These are phyloP conservation scores for Cylindrotheca closterium DNA, from an alignment of 108 stramenopile genomes.

Conservation along the genomic window DNA sequence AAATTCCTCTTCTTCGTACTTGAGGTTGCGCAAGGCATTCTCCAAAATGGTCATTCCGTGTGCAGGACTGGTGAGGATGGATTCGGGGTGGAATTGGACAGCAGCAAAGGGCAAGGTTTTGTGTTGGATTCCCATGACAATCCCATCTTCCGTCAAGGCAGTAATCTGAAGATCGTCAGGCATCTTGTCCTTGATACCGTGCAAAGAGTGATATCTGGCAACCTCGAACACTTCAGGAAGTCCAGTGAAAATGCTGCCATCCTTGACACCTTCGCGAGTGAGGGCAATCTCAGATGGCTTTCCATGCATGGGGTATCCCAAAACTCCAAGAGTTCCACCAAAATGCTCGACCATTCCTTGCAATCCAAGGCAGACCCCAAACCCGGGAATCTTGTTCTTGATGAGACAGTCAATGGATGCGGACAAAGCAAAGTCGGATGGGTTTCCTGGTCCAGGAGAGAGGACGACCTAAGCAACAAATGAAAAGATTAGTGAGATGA, in stretches of 20 bases:
- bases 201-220: slow-evolving; percentile 95
- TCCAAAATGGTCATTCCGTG: slow-evolving; percentile 89
- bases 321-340: slow-evolving; percentile 91
- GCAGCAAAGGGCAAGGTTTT: slow-evolving; percentile 92
- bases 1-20: slow-evolving; percentile 27
- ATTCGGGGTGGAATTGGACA: slow-evolving; percentile 99
- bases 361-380: slow-evolving; percentile 97
- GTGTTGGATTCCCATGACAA: slow-evolving; percentile 97
- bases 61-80: slow-evolving; percentile 90
- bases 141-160: slow-evolving; percentile 90
- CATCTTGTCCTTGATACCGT: slow-evolving; percentile 80
- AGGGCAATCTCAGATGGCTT: slow-evolving; percentile 86
- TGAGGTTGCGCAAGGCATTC: slow-evolving; percentile 73
- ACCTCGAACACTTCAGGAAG: slow-evolving; percentile 91
- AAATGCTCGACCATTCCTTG: slow-evolving; percentile 98
- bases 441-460: slow-evolving; percentile 97
- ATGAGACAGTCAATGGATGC: slow-evolving; percentile 75
- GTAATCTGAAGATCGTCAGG: slow-evolving; percentile 85
- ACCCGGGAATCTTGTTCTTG: slow-evolving; percentile 87
- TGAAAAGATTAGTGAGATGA: no score
- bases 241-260: slow-evolving; percentile 83
- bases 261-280: slow-evolving; percentile 56
- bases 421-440: slow-evolving; percentile 89
- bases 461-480: slow-evolving; percentile 79
- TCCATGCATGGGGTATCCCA: slow-evolving; percentile 97